Percentiles rank a stretch among this genome's conserved stretches.
These are phyloP conservation scores for Fusarium concolor DNA, from an alignment of 2,329 filamentous ascomycete species.

Conservation along the genomic window DNA sequence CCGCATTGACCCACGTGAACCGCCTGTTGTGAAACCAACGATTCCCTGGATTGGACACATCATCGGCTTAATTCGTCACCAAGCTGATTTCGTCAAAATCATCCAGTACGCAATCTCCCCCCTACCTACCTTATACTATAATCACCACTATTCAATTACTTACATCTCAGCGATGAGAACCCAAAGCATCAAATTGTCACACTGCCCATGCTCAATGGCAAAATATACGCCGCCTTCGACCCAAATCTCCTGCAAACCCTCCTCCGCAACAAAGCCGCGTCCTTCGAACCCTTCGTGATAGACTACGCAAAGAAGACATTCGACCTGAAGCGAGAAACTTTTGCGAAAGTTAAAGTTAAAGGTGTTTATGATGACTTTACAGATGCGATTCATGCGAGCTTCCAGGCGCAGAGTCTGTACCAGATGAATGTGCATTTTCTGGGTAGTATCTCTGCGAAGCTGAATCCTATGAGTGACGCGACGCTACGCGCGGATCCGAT, in stretches of 20 bases:
- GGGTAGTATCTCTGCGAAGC: constrained; percentile 18
- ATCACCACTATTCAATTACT: not conserved
- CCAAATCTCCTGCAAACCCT: constrained; percentile 54
- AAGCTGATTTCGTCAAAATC: constrained; percentile 52
- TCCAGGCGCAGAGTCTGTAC: constrained; percentile 51
- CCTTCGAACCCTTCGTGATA: constrained; percentile 56
- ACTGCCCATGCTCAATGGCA: constrained; percentile 57
- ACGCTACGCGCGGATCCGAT: not conserved
- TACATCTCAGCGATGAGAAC: constrained; percentile 38
- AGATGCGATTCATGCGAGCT: constrained; percentile 50
- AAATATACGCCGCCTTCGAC: constrained; percentile 59
- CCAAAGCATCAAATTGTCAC: constrained; percentile 54
- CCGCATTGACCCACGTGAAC: constrained; percentile 53
- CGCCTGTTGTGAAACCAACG: constrained; percentile 54
- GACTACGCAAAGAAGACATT: constrained; percentile 55
- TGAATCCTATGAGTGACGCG: constrained; percentile 24
- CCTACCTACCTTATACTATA: too few relatives aligned
- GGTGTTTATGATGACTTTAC: constrained; percentile 44
- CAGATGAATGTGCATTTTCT: constrained; percentile 41
- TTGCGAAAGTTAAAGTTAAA: constrained; percentile 38
- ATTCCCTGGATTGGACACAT: constrained; percentile 61
- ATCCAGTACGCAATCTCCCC: constrained; percentile 55
- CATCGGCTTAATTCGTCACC: constrained; percentile 54
- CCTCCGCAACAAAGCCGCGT: constrained; percentile 55
- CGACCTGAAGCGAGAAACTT: constrained; percentile 48